These are phyloP conservation scores for Darksidea phi DNA, from an alignment of 495 filamentous ascomycete species.

Conservation along the genomic window DNA sequence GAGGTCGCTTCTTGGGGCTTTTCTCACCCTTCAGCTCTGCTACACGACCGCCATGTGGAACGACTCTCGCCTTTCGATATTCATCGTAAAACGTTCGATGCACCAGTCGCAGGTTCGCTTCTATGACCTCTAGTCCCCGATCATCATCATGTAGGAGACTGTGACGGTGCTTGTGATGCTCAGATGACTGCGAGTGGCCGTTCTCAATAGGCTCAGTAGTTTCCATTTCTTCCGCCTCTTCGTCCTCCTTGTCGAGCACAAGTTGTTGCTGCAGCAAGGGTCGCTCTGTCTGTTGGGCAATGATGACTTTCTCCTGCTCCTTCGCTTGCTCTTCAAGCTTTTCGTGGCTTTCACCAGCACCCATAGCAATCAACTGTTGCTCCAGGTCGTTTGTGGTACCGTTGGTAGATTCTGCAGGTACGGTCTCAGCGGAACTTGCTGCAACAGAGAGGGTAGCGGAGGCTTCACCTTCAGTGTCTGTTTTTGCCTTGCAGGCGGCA, in stretches of 20 bases:
- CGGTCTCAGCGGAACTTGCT: conserved; percentile 34
- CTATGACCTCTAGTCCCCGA: conserved; percentile 70
- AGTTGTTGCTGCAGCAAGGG: conserved; percentile 87
- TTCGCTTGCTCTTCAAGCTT: conserved; percentile 70
- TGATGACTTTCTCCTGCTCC: conserved; percentile 79
- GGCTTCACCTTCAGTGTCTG: conserved; percentile 8
- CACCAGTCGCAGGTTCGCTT: conserved; percentile 68
- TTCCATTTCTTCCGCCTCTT: conserved; percentile 52
- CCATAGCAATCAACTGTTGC: conserved; percentile 75
- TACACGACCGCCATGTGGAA: conserved; percentile 57
- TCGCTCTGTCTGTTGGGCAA: conserved; percentile 83
- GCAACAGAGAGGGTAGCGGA: conserved; percentile 14
- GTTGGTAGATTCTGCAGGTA: conserved; percentile 31
- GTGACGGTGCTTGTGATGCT: conserved; percentile 58
- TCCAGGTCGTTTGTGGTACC: conserved; percentile 56
- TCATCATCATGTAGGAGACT: conserved; percentile 84
- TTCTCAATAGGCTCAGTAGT: conserved; percentile 53
- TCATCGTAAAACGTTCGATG: conserved; percentile 79
- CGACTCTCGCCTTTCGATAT: conserved; percentile 60
- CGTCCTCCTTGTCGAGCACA: conserved; percentile 78
- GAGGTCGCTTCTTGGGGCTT: conserved; percentile 48
- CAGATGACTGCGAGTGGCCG: conserved; percentile 47
- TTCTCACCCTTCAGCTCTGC: conserved; percentile 59
- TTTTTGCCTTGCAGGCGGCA: neutral
- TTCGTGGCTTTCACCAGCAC: conserved; percentile 67